Percentiles rank a stretch among this genome's conserved stretches.
Evolutionary conservation across 441 rosid species (phyloP).

Genomic region (Adansonia gregorii): DNA sequence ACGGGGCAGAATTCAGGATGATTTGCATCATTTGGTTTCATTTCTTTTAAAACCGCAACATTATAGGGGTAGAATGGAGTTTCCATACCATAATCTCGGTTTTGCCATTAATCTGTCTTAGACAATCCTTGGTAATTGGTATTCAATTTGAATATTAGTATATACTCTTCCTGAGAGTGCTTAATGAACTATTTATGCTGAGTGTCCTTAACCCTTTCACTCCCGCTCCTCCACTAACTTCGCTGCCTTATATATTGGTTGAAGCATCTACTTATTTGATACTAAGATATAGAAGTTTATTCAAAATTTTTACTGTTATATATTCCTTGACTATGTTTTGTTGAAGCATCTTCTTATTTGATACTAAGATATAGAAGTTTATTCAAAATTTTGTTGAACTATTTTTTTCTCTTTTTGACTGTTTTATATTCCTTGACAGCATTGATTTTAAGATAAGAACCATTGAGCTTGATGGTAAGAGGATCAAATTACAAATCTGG

Average conservation of each 20-base stretch:
- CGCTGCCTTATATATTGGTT: background rate
- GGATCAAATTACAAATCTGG: constrained; percentile 62
- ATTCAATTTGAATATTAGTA: background rate
- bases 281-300: background rate
- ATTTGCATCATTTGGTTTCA: constrained; percentile 7
- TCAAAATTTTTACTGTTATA: background rate
- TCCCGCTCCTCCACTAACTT: background rate
- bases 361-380: background rate
- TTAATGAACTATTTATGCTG: background rate
- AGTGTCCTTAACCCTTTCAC: background rate
- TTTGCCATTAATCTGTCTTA: background rate
- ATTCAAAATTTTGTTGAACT: background rate
- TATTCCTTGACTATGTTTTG: constrained; percentile 16
- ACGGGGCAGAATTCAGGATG: constrained; percentile 14
- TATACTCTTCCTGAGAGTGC: background rate
- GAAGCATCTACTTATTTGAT: constrained; percentile 7
- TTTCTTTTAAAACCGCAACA: background rate
- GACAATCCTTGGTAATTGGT: background rate
- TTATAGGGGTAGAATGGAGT: constrained; percentile 6
- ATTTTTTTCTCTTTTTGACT: constrained; percentile 9
- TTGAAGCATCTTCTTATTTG: constrained; percentile 1
- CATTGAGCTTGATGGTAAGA: constrained; percentile 57
- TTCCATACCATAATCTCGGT: background rate
- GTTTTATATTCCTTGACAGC: constrained; percentile 32
- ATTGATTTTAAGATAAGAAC: constrained; percentile 61